Evolutionary conservation across 805 yeast species (phyloP).

Genomic region (Candida ovalis): DNA sequence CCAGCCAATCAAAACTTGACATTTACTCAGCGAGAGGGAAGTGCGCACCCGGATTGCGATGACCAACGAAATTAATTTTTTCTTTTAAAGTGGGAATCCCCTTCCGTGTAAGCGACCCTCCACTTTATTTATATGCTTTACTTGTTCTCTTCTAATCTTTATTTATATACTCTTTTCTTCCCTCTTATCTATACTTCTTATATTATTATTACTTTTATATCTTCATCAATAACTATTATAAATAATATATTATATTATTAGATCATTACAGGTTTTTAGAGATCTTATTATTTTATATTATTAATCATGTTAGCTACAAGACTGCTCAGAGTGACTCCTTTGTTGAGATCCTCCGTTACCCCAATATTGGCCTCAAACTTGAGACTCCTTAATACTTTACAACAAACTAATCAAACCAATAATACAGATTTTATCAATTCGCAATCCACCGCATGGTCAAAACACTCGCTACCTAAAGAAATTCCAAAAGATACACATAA

Average conservation of each 20-base stretch:
- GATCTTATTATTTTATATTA: not conserved
- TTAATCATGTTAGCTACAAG: not conserved
- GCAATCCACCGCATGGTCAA: conserved; percentile 24
- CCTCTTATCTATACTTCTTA: not conserved
- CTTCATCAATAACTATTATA: not conserved
- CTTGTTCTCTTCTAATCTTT: not conserved
- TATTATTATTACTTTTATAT: not conserved
- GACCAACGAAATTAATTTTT: not conserved
- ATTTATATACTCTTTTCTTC: not conserved
- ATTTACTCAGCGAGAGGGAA: not conserved
- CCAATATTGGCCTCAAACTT: not conserved
- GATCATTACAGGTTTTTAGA: too few relatives aligned
- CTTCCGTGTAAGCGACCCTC: not conserved
- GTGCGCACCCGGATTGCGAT: not conserved
- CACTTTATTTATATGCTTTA: not conserved
- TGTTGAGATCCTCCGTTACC: not conserved
- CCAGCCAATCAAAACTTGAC: not conserved
- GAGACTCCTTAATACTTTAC: not conserved
- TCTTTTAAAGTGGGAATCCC: not conserved
- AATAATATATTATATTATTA: too few relatives aligned
- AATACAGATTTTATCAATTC: not conserved
- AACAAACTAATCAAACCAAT: not conserved
- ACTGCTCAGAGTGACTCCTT: not conserved
- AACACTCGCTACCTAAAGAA: conserved; percentile 25
- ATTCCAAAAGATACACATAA: conserved; percentile 5